Evolutionary conservation across 371 early-diverging fungal species (phyloP), one percentile per base, ranked within the genome.

Genomic region (Mortierella sp.): DNA sequence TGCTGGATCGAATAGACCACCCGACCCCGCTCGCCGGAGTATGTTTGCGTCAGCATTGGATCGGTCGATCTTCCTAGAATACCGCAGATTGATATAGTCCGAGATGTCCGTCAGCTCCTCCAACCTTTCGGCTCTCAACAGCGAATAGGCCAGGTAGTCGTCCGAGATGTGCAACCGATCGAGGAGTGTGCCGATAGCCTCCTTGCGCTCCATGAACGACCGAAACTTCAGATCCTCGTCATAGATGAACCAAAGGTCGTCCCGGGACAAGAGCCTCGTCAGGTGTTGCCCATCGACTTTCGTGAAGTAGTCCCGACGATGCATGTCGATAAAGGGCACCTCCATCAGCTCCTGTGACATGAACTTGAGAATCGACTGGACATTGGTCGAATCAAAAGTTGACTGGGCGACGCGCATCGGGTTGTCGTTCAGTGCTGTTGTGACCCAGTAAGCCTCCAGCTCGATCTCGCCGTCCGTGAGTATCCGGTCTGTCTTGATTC

Each of bases 251-350:
- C 98, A 98, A 44, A 98, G 80, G 79, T 97, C 96, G 14, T 91
- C 91, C 11, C 89, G 79, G 0, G 89, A 86, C 77, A 95, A 89
- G 55, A 93, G 89, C 22, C 91, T 91, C 10, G 80, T 86, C 29
- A 88, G 80, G 5, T 71, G 71, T 3, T 87, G 72, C 8, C 78
- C 80, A 52, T 91, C 88, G 9, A 89, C 85, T 16, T 86, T 85
- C 2, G 90, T 90, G 70, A 95, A 91, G 70, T 93, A 93, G 85
- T 99, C 99, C 58, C 93, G 92, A 47, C 97, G 92, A 81, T 98
- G 96, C 29, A 90, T 89, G 40, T 90, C 89, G 73, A 99, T 95
- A 78, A 94, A 97, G 4, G 99, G 99, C 13, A 99, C 97, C 86
- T 99, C 98, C 63, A 94, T 88, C 66, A 91, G 89, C 53, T 96